Base-by-base conservation (phyloP, 805 yeast species). In the Zygotorulaspora chibaensis region DNA sequence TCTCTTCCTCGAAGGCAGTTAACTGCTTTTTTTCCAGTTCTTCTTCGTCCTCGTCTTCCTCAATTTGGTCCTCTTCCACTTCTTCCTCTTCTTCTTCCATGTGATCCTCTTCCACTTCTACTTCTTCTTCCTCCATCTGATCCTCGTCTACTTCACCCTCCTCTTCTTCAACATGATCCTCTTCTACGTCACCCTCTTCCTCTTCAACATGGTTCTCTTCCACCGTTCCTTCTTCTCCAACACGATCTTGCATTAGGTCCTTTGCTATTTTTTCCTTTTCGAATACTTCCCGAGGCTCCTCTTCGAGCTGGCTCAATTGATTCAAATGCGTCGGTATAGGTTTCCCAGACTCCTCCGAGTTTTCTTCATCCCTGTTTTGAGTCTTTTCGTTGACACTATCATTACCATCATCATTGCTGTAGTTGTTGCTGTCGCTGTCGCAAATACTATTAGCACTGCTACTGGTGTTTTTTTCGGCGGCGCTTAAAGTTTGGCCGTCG, bases 61-160 rank as follows among this genome's bases (percentile, higher is more conserved):
- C 31, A 31, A 38, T 25, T 31, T 38, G 42, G 11, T 29, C 20
- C 4, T 16, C 44, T 27, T 37, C 37, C 37, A 28, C 44, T 16
- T 27, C 33, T 28, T 53, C 57, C 41, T 45, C 51, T 34, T 50
- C 50, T 13, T 51, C 49, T 8, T 34, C 42, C 0, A 35, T 18
- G n/a, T 40, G 42, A 20, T 57, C 61, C 29, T 53, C 57, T 18
- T 55, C 63, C 8, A 45, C 61, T 40, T 52, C 66, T 23, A 59
- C 63, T 34, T 55, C 62, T 7, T 55, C 63, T 20, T 48, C 57
- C 15, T 53, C 61, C 5, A 41, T 43, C 23, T 40, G 43, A 35
- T 45, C 51, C 7, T 45, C 43, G 20, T 47, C 47, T 39, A 51
- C 63, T 6, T 48, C 55, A n/a, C 52, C 58, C 9, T 56, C 58